A percentile compares a stretch with the other conserved stretches of the same genome.
Evolutionary conservation across 345 rosid genomes (phyloP).

Genomic region (Bruguiera gymnorhiza): DNA sequence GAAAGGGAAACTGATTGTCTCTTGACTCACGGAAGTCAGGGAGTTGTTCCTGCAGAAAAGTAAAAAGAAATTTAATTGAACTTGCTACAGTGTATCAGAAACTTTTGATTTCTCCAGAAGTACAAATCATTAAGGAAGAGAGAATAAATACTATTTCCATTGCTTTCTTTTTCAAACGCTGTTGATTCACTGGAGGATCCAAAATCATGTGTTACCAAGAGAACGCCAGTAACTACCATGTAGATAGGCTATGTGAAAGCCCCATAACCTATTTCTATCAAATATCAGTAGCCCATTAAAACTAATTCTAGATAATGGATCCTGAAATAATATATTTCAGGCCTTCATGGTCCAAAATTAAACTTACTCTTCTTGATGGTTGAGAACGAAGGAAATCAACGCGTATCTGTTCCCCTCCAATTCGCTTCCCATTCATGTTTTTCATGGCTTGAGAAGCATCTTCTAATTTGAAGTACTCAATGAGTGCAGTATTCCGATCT

Average conservation of each 20-base stretch:
- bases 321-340: background rate
- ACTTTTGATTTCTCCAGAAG: too few species aligned
- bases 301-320: conserved; percentile 1
- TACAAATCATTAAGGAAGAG: background rate
- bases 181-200: background rate
- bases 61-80: background rate
- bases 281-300: background rate
- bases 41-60: conserved; percentile 50
- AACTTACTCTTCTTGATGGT: conserved; percentile 68
- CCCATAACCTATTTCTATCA: background rate
- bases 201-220: background rate
- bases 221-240: too few species aligned
- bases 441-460: conserved; percentile 77
- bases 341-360: background rate
- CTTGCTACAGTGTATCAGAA: background rate
- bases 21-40: conserved; percentile 49
- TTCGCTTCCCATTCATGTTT: conserved; percentile 69
- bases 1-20: conserved; percentile 42
- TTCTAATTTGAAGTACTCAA: conserved; percentile 61
- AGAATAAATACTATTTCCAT: background rate
- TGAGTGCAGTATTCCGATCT: conserved; percentile 71
- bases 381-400: conserved; percentile 88
- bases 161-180: background rate
- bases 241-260: background rate
- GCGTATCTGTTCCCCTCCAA: conserved; percentile 78